phyloP scores from a whole-genome alignment of 1,139 yeast genomes.

The Saccharomycopsis phalli region DNA sequence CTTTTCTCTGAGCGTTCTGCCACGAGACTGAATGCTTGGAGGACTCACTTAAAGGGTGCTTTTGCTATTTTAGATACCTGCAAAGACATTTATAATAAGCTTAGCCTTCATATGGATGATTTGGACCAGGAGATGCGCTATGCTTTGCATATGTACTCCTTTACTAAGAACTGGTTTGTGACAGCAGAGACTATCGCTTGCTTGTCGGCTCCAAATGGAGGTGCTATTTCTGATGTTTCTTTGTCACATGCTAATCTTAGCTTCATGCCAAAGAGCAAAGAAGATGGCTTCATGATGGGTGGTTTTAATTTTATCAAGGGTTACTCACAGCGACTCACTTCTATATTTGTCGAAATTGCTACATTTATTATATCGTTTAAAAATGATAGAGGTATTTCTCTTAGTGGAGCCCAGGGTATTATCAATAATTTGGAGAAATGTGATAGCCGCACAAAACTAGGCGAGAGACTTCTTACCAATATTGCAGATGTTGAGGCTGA shows the following conservation, averaged over 20 bases:
- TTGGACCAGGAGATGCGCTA: slow-evolving; percentile 3
- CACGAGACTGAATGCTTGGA: slow-evolving; percentile 24
- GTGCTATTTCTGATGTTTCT: neutral
- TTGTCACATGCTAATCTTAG: slow-evolving; percentile 1
- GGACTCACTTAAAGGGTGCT: slow-evolving; percentile 26
- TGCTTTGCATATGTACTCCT: slow-evolving; percentile 6
- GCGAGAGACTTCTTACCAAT: slow-evolving; percentile 1
- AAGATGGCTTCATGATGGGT: slow-evolving; percentile 4
- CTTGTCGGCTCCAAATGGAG: slow-evolving; percentile 9
- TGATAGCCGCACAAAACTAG: slow-evolving; percentile 2
- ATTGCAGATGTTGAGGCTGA: slow-evolving; percentile 1
- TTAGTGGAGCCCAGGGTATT: slow-evolving; percentile 4
- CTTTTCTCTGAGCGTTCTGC: slow-evolving; percentile 25
- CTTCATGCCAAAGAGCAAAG: neutral
- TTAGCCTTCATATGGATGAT: neutral
- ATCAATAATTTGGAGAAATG: neutral
- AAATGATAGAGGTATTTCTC: neutral
- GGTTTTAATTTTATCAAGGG: slow-evolving; percentile 9
- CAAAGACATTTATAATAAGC: neutral
- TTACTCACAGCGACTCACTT: slow-evolving; percentile 6
- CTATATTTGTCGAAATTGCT: slow-evolving; percentile 4
- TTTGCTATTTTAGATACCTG: slow-evolving; percentile 17
- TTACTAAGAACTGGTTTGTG: slow-evolving; percentile 9
- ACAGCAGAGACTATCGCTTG: slow-evolving; percentile 4
- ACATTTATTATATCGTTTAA: neutral